Evolutionary conservation across 805 yeast species (phyloP), one percentile per base, ranked within the genome.

Genomic region (Isabelozyma heimii): DNA sequence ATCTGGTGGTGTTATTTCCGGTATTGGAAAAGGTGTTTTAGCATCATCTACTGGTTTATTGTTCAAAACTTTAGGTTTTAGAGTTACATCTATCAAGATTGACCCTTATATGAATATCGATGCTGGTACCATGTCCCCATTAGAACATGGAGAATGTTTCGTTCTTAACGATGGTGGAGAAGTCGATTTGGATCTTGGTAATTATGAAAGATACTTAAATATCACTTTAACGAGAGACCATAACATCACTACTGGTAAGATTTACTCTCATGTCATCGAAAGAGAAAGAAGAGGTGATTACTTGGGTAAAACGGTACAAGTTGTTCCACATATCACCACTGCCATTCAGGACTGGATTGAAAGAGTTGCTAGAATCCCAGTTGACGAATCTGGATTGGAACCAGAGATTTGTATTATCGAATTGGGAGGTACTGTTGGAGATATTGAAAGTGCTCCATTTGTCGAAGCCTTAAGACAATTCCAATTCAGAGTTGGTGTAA

Each of bases 321-420:
- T 94, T 58, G 99, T 94, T 59, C 99, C 99, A 40, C 99, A 94
- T 69, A 80, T 94, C 58, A 94, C 99, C 55, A 89, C 87, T 60
- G 97, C 97, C 27, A 94, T 94, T 65, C 99, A 94, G 76, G 97
- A 91, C 56, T 94, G 99, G 99, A 87, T 94, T 58, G 98, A 94
- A 76, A 79, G 88, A 52, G 98, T 94, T 44, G 81, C 97, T 41
- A 82, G 78, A 57, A 80, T 92, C 50, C 97, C 99, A 14, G 99
- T 94, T 52, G 99, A 94, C 68, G 78, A 82, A 49, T 80, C 91
- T 37, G 95, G 94, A 47, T 77, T 84, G 66, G 87, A 84, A 62
- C 99, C 99, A 33, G 98, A 94, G 59, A 87, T 94, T 47, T 94
- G 99, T 79, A 91, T 94, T 65, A 85, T 94, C 56, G 99, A 92